Evolutionary conservation across 2,329 filamentous ascomycete genomes (phyloP).

Genomic region (Aureobasidium sp.): DNA sequence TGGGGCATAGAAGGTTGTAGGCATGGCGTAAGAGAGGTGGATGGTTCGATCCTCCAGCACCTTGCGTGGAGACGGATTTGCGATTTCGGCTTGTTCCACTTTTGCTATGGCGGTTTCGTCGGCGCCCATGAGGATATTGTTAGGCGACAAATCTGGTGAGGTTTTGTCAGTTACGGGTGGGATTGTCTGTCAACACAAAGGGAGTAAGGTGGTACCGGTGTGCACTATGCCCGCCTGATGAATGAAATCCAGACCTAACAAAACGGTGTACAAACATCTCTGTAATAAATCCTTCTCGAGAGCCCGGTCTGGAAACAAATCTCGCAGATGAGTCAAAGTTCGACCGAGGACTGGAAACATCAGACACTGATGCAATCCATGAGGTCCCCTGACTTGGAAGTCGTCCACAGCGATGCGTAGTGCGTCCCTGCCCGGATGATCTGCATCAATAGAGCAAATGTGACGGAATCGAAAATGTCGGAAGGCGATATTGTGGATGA

Average conservation of each 20-base stretch:
- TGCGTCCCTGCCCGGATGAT: neutral
- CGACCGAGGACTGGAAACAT: neutral
- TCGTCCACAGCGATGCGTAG: neutral
- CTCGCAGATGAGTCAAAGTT: neutral
- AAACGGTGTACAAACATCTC: neutral
- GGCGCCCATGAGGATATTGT: conserved; percentile 2
- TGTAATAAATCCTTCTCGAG: neutral
- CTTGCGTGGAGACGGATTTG: neutral
- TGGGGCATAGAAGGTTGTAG: neutral
- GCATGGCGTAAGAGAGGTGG: neutral
- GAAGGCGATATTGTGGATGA: too few relatives aligned
- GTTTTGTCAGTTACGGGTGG: neutral
- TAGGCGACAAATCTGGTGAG: conserved; percentile 2
- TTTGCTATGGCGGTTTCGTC: neutral
- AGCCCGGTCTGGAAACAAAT: too few relatives aligned
- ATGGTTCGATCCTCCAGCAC: neutral
- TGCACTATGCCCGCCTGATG: neutral
- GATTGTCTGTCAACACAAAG: neutral
- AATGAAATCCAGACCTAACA: neutral
- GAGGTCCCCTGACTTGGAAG: neutral
- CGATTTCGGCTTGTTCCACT: neutral
- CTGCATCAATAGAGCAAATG: neutral
- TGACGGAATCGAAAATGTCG: too few relatives aligned
- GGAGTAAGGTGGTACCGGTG: neutral
- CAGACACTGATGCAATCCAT: neutral